These are phyloP conservation scores for Plenodomus tracheiphilus DNA, from an alignment of 2,329 filamentous ascomycete species.

Conservation along the genomic window DNA sequence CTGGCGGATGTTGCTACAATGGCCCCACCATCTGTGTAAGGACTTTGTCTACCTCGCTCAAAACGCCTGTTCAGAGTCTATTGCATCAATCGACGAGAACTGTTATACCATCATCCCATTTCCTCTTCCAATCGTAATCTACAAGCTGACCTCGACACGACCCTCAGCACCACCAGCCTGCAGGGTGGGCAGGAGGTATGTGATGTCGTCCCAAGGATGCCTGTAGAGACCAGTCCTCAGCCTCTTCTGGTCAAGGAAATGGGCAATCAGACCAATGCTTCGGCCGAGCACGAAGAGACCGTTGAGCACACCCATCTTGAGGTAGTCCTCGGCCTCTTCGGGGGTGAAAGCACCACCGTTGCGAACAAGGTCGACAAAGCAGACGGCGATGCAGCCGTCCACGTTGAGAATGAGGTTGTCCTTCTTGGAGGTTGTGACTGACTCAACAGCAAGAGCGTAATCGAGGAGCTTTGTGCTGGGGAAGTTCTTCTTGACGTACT, in stretches of 20 bases:
- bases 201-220: conserved; percentile 76
- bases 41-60: conserved; percentile 35
- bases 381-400: conserved; percentile 95
- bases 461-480: conserved; percentile 97
- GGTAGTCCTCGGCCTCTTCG: conserved; percentile 98
- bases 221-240: conserved; percentile 97
- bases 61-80: conserved; percentile 35
- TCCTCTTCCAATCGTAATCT: conserved; percentile 33
- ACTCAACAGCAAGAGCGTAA: conserved; percentile 97
- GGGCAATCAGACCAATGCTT: conserved; percentile 97
- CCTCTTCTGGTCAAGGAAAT: conserved; percentile 99
- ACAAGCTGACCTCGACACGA: conserved; percentile 48
- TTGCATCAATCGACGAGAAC: conserved; percentile 15
- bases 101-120: conserved; percentile 14
- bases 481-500: conserved; percentile 98
- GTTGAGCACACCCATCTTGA: conserved; percentile 98
- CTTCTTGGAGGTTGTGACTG: conserved; percentile 99
- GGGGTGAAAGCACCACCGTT: conserved; percentile 96
- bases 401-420: conserved; percentile 99
- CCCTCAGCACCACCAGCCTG: conserved; percentile 44
- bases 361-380: conserved; percentile 96
- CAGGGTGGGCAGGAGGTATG: conserved; percentile 47
- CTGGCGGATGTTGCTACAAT: conserved; percentile 39
- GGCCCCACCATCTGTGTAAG: conserved; percentile 22
- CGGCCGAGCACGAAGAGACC: conserved; percentile 98